Base-by-base conservation (phyloP, 2,329 filamentous ascomycete genomes). In the Fusarium luffae region DNA sequence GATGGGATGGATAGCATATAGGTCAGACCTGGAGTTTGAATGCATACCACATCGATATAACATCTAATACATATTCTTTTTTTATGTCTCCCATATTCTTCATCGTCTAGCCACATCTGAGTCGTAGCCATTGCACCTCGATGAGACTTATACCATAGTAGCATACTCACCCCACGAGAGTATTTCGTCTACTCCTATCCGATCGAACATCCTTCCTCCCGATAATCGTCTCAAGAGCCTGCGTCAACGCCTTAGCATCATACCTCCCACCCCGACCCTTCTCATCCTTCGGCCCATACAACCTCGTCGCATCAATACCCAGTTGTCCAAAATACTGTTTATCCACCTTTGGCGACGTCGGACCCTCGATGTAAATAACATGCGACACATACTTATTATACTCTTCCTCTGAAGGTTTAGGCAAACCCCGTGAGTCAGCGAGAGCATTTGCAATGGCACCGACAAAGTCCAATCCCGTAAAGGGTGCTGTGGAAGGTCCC, bases 391-490 rank as follows among this genome's bases (percentile, higher is more conserved):
- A 97, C 4, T 82, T 83, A 27, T 80, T 84, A 74, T 89, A 92
- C 8, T 89, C 86, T 1, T 82, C 75, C 23, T 78, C 76, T 0
- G 64, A 56, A 2, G 82, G 79, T 6, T 76, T 71, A 1, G 77
- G 74, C 11, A 85, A 75, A 1, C 86, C 86, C 37, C 88, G 84
- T 55, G 90, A 93, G 71, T 93, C 87, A 34, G 88, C 86, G 40
- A 91, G 92, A 0, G 94, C 94, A 23, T 89, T 86, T 1, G 89
- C 89, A 48, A 98, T 91, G 0, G 95, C 93, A 13, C 86, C 88
- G 1, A 98, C 88, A 76, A 98, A 98, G 74, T 97, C 94, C 0
- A 88, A 81, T 0, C 93, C 95, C 0, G 89, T 88, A 75, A 93
- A 94, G 0, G 91, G 89, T 1, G 85, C 67, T 0, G 76, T 77